Evolutionary conservation across 306 rosid genomes (phyloP), one percentile per base, ranked within the genome.

Genomic region (Cercis canadensis): DNA sequence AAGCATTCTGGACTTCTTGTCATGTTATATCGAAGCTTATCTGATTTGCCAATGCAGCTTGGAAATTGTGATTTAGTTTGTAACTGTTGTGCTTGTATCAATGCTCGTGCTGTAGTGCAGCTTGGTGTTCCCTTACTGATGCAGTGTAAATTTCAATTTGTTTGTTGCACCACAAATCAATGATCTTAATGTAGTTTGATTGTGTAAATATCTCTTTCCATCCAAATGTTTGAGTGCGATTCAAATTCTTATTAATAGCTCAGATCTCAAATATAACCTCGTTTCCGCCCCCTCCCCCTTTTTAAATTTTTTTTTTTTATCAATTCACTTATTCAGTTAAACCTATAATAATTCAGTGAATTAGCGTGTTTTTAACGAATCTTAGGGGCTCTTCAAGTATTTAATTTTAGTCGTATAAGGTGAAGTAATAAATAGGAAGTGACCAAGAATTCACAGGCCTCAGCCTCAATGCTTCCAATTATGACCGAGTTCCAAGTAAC

Each of bases 21-120:
- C 93, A 92, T 57, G 92, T 94, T 47, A 86, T 94, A 71, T 90
- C 98, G 57, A 94, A 94, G 96, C 89, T 94, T 69, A 86, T 94
- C 51, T 94, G 86, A 80, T 43, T 72, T 55, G 70, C 24, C 65
- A 49, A 59, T 58, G 83, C 82, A 71, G 75, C 72, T 62, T 36
- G 77, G 73, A 77, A 79, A 36, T 44, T 77, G 79, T 54, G 37
- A 53, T 53, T 14, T 59, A 65, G 46, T 51, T 49, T 65, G 56
- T 65, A 46, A 31, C 37, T 57, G 10, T 39, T 65, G 52, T 65
- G 17, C 77, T 64, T 33, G 29, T 24, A 24, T 24, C 29, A 24
- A 14, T 65, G 63, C 69, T 65, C 62, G 43, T 61, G 76, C 66
- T 70, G 61, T 72, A 63, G 14, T 62, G 58, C 43, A 67, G 66